Evolutionary conservation across 495 filamentous ascomycete genomes (phyloP).

Genomic region (Staphylotrichum tortipilum): DNA sequence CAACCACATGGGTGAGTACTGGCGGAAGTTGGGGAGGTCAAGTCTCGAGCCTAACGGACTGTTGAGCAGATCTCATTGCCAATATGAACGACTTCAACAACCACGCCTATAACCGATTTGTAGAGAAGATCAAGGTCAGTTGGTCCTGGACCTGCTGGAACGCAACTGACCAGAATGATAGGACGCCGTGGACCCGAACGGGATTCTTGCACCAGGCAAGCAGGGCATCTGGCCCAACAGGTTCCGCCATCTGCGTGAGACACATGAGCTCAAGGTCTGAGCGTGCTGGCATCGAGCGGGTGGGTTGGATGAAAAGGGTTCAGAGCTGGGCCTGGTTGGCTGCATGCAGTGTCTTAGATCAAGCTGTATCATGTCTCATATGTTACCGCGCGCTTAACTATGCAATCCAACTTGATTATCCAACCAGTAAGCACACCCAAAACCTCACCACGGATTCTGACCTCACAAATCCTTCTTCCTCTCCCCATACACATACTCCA

Average conservation of each 20-base stretch:
- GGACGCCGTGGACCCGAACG: slow-evolving; percentile 28
- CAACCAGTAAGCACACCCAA: too few species aligned
- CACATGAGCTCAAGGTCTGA: not conserved
- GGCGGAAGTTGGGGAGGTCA: not conserved
- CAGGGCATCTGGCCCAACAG: slow-evolving; percentile 28
- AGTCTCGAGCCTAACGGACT: too few species aligned
- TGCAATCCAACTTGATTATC: too few species aligned
- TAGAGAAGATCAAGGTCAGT: slow-evolving; percentile 34
- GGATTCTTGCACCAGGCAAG: slow-evolving; percentile 28
- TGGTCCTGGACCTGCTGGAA: not conserved
- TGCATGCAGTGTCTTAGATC: too few species aligned
- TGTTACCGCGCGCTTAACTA: too few species aligned
- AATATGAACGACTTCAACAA: slow-evolving; percentile 37
- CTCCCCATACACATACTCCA: slow-evolving; percentile 16
- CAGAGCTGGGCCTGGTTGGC: too few species aligned
- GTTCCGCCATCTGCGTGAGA: slow-evolving; percentile 19
- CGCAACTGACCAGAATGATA: not conserved
- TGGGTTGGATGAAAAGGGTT: too few species aligned
- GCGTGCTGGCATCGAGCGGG: too few species aligned
- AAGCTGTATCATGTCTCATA: too few species aligned
- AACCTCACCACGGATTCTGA: too few species aligned
- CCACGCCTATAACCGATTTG: slow-evolving; percentile 35
- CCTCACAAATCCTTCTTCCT: slow-evolving; percentile 10
- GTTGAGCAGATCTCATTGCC: slow-evolving; percentile 32
- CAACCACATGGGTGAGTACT: slow-evolving; percentile 35